Evolutionary conservation across 208 protist genomes (phyloP).

Genomic region (Acanthamoeba pearcei): DNA sequence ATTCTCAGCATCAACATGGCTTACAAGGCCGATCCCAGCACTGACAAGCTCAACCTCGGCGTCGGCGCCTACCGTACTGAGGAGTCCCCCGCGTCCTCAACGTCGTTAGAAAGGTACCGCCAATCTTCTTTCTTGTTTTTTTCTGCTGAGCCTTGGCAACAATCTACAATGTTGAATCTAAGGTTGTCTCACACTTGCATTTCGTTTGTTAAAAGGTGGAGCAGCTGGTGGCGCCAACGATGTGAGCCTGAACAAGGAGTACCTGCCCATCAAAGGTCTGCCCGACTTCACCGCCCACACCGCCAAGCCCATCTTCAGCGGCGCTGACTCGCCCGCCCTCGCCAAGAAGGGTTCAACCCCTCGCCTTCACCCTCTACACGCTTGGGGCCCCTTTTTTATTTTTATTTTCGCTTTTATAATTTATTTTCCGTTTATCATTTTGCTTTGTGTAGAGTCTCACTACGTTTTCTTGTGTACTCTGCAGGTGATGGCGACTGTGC

Average conservation of each 20-base stretch:
- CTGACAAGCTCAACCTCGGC: constrained; percentile 97
- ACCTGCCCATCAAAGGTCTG: constrained; percentile 96
- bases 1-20: constrained; percentile 88
- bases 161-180: too few species aligned
- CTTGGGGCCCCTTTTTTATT: background rate
- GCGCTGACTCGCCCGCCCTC: constrained; percentile 85
- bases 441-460: background rate
- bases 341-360: constrained; percentile 79
- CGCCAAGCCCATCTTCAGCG: constrained; percentile 94
- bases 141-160: too few species aligned
- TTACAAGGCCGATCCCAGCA: constrained; percentile 89
- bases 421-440: background rate
- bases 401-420: too few species aligned
- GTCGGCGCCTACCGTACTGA: constrained; percentile 98
- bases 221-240: constrained; percentile 78
- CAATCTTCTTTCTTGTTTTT: too few species aligned
- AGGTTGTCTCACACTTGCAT: background rate
- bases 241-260: constrained; percentile 95
- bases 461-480: background rate
- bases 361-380: background rate
- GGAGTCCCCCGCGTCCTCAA: constrained; percentile 94
- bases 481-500: constrained; percentile 90
- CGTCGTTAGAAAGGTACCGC: constrained; percentile 91
- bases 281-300: constrained; percentile 91
- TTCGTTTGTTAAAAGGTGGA: constrained; percentile 79